Percentiles rank a stretch among this genome's conserved stretches.
These are phyloP conservation scores for Viridothelium virens DNA, from an alignment of 495 filamentous ascomycete species.

Conservation along the genomic window DNA sequence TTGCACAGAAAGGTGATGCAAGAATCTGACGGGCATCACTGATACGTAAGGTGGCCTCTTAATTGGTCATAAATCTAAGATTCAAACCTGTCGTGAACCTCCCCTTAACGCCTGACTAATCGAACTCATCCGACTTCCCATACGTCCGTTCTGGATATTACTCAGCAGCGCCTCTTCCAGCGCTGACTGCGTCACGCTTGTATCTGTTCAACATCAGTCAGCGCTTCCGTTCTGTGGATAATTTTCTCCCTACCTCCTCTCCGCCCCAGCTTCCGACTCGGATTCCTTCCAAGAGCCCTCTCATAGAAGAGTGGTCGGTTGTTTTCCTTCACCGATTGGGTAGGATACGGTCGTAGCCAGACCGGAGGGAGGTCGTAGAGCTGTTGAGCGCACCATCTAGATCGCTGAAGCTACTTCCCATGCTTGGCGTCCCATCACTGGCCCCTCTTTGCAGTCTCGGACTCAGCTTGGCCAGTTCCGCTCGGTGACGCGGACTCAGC, in stretches of 20 bases:
- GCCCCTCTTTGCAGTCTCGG: slow-evolving; percentile 50
- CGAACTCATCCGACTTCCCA: slow-evolving; percentile 84
- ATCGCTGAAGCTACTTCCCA: slow-evolving; percentile 97
- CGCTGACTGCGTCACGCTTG: slow-evolving; percentile 87
- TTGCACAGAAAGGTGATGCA: neutral
- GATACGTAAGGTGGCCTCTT: neutral
- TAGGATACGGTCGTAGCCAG: slow-evolving; percentile 8
- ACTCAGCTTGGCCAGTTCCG: slow-evolving; percentile 51
- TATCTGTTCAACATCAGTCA: slow-evolving; percentile 46
- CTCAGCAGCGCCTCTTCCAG: slow-evolving; percentile 89
- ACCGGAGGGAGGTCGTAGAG: slow-evolving; percentile 15
- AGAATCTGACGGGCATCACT: neutral
- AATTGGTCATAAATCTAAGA: neutral
- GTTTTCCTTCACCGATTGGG: neutral
- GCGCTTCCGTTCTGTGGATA: neutral
- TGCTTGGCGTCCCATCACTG: slow-evolving; percentile 85
- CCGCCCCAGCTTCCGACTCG: neutral
- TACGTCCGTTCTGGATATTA: slow-evolving; percentile 72
- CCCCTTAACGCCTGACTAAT: slow-evolving; percentile 58
- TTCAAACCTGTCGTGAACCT: slow-evolving; percentile 2
- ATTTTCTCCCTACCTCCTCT: neutral
- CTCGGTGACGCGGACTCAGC: slow-evolving; percentile 48
- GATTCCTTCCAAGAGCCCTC: neutral
- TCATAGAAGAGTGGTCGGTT: neutral
- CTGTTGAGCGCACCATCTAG: slow-evolving; percentile 62